Percentiles rank a stretch among this genome's conserved stretches.
These are phyloP conservation scores for Lachnellula subtilissima DNA, from an alignment of 2,329 filamentous ascomycete species.

Conservation along the genomic window DNA sequence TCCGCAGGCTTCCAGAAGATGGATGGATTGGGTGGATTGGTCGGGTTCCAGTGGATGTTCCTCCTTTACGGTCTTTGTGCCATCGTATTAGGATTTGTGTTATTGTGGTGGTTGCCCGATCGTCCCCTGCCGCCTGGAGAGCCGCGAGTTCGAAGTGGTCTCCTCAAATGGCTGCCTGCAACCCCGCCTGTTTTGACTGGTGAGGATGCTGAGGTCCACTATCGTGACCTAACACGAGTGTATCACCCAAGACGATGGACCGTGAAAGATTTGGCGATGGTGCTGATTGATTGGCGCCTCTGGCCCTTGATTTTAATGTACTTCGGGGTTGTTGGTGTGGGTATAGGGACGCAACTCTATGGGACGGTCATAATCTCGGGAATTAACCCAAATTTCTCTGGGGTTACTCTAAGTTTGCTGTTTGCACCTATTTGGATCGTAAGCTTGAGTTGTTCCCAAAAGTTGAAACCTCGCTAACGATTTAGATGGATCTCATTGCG, in stretches of 20 bases:
- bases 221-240: slow-evolving; percentile 73
- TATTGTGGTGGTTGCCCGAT: slow-evolving; percentile 90
- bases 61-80: slow-evolving; percentile 76
- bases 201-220: slow-evolving; percentile 76
- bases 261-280: slow-evolving; percentile 61
- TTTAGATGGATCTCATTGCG: slow-evolving; percentile 76
- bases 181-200: slow-evolving; percentile 68
- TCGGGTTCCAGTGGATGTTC: slow-evolving; percentile 92
- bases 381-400: slow-evolving; percentile 69
- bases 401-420: slow-evolving; percentile 72
- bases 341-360: slow-evolving; percentile 85
- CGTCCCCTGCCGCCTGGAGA: slow-evolving; percentile 72
- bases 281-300: slow-evolving; percentile 79
- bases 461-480: not conserved
- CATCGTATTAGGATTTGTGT: slow-evolving; percentile 62
- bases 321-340: slow-evolving; percentile 89
- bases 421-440: slow-evolving; percentile 92
- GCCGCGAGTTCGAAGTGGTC: slow-evolving; percentile 36
- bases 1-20: slow-evolving; percentile 90
- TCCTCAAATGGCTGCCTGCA: slow-evolving; percentile 61
- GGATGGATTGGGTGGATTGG: slow-evolving; percentile 70
- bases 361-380: slow-evolving; percentile 79
- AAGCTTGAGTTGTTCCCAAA: slow-evolving; percentile 30
- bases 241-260: slow-evolving; percentile 74
- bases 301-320: slow-evolving; percentile 90